Base-by-base conservation (phyloP, 306 rosid genomes). In the Cucurbita argyrosperma region DNA sequence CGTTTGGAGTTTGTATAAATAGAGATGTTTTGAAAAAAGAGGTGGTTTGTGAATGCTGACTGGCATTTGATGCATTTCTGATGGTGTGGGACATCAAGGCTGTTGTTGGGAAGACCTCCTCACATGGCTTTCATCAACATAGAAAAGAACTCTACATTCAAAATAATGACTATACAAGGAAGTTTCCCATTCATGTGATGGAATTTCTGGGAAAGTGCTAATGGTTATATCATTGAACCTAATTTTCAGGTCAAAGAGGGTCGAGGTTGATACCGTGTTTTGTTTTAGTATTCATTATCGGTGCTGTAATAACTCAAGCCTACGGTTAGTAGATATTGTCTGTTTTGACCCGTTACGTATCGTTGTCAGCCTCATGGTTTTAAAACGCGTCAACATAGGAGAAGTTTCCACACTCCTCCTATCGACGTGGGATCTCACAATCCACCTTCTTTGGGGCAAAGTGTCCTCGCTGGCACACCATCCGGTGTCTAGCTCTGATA, bases 111-210 rank as follows among this genome's bases (percentile, higher is more conserved):
- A 68, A 47, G 57, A 68, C 73, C 57, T 7, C 43, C 6, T 68
- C 73, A 66, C 72, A 26, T 68, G 57, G 73, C 57, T 23, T 68
- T 47, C 57, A 47, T 68, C 73, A 68, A 68, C 56, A 46, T 68
- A 7, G 40, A 23, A 23, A 46, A 67, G 39, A 67, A 43, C 40
- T 67, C 72, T 42, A n/a, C 66, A 37, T 38, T 16, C 52, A 67
- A 45, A 67, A 11, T 18, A 46, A n/a, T 12, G 54, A 67, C 55
- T 19, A 4, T 46, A 4, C 51, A 42, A 4, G 73, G 73, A 46
- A 67, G 47, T 5, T 67, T 11, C 73, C 6, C 10, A 67, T 46
- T n/a, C 73, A 67, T 45, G 73, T 67, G 73, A 67, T 45, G 1
- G 73, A 64, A 10, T 21, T 67, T 67, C 54, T 67, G 19, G 55